Evolutionary conservation across 306 rosid species (phyloP), one percentile per base, ranked within the genome.

Genomic region (Medicago lupulina): DNA sequence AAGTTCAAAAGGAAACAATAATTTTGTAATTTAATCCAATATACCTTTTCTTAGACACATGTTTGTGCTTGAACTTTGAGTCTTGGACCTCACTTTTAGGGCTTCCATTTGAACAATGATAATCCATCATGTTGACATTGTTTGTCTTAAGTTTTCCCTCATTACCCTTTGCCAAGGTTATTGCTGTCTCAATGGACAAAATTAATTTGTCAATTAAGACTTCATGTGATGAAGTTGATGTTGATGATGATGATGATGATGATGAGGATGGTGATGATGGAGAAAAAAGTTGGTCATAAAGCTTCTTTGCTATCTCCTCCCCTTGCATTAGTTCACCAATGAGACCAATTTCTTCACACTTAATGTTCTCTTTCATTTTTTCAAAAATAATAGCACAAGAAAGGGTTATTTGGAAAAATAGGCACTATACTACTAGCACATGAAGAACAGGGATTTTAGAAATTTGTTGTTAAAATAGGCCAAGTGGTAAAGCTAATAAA

Each of bases 31-130:
- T 65, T 65, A 9, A 17, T 18, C 39, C 76, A 79, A 64, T 65
- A 91, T 67, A 91, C 97, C 92, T 89, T 86, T 87, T 91, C 89
- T 89, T 91, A 72, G 17, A 86, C 66, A 76, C 83, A 64, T 83
- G 60, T 79, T 72, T 83, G 83, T 74, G 86, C 77, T 80, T 82
- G 67, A 58, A 71, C 17, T 83, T 79, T 9, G 83, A 88, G 59
- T 83, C 87, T 53, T 67, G 50, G 16, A 70, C 87, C 70, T 80
- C 91, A 80, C 87, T 85, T 53, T 12, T 68, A 8, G 88, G 85
- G 59, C 89, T 81, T 18, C 80, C 69, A 72, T 82, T 72, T 54
- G 80, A 79, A 78, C 74, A 54, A 46, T 84, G 80, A 44, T 79
- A 80, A 71, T 76, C 89, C 17, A 57, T 6, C 51, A 21, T 61